phyloP scores from a whole-genome alignment of 345 rosid genomes.

The Gossypium arboreum region DNA sequence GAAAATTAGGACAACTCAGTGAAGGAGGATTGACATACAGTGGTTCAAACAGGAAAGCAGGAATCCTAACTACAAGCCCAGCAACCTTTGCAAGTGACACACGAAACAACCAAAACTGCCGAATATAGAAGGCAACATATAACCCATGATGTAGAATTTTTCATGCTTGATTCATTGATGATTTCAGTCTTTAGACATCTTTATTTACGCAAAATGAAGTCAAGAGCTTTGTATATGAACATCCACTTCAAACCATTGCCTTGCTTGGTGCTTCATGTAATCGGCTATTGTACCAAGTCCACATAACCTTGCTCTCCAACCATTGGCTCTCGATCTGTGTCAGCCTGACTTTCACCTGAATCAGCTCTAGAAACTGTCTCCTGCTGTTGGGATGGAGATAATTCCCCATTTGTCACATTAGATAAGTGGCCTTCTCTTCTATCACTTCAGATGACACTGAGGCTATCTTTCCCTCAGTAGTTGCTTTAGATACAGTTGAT shows the following conservation, averaged over 20 bases:
- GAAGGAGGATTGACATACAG: constrained; percentile 22
- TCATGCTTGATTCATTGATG: constrained; percentile 22
- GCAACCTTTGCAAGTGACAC: constrained; percentile 37
- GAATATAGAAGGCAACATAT: constrained; percentile 28
- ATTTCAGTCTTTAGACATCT: constrained; percentile 24
- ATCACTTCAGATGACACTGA: constrained; percentile 14
- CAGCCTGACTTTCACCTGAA: constrained; percentile 29
- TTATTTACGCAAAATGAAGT: constrained; percentile 30
- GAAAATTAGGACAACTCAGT: constrained; percentile 22
- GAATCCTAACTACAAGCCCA: constrained; percentile 31
- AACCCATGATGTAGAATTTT: constrained; percentile 28
- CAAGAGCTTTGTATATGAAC: constrained; percentile 20
- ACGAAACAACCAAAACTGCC: constrained; percentile 35
- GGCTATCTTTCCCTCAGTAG: constrained; percentile 19
- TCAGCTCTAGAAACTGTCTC: constrained; percentile 24
- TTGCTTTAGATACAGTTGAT: constrained; percentile 14
- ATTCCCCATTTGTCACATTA: constrained; percentile 17
- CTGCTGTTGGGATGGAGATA: constrained; percentile 27
- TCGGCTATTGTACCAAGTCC: constrained; percentile 32
- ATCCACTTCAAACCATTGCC: constrained; percentile 18
- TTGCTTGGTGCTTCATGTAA: constrained; percentile 33
- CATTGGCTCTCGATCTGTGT: constrained; percentile 22
- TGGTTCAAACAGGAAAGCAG: constrained; percentile 34
- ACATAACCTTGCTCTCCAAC: constrained; percentile 38
- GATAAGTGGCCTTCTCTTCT: constrained; percentile 25